Conservation (phyloP, 495 filamentous ascomycete species). For the Penicillium angulare region DNA sequence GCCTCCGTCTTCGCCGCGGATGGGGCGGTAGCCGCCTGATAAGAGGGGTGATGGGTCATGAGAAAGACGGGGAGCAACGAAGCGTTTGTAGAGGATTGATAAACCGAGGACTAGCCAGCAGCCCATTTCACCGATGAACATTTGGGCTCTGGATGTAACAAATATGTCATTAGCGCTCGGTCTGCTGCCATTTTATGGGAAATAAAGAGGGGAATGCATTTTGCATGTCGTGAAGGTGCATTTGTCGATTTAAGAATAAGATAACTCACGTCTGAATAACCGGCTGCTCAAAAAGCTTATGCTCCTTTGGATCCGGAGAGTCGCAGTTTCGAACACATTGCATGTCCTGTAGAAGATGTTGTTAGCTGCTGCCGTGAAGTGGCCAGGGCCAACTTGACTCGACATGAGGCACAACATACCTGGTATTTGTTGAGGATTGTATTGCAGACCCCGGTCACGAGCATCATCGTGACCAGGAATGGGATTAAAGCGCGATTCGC, state of each 20-base stretch:
- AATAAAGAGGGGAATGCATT: neutral
- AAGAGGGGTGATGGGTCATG: constrained; percentile 40
- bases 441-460: constrained; percentile 89
- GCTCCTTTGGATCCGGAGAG: constrained; percentile 59
- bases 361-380: constrained; percentile 7
- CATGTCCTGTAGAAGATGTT: constrained; percentile 67
- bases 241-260: neutral
- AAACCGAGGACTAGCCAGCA: constrained; percentile 82
- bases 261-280: constrained; percentile 80
- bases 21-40: constrained; percentile 63
- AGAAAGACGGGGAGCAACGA: constrained; percentile 37
- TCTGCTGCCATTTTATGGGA: too few relatives aligned
- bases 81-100: constrained; percentile 62
- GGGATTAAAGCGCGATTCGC: constrained; percentile 64
- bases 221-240: neutral
- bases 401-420: constrained; percentile 49
- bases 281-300: constrained; percentile 83
- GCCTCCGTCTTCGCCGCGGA: constrained; percentile 46
- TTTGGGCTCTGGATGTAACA: constrained; percentile 73
- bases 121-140: constrained; percentile 92
- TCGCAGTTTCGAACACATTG: constrained; percentile 93
- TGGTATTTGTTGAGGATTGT: constrained; percentile 97
- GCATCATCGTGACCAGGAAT: constrained; percentile 88
- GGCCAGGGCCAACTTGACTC: neutral
- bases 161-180: too few relatives aligned